These are phyloP conservation scores for Colletotrichum cuscutae DNA, from an alignment of 2,329 filamentous ascomycete genomes.

Conservation along the genomic window DNA sequence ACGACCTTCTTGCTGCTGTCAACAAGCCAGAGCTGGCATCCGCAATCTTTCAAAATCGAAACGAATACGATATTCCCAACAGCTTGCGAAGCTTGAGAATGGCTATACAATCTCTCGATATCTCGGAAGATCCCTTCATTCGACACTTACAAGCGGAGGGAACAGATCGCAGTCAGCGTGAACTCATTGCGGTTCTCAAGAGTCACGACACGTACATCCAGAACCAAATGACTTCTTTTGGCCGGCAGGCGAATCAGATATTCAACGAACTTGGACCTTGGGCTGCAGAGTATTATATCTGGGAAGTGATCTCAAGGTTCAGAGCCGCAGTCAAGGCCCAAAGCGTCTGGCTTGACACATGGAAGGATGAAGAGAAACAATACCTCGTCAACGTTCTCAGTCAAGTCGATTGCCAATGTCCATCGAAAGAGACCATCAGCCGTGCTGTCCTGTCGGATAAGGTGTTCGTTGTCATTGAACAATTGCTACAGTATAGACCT, in stretches of 20 bases:
- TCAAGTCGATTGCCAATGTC: slow-evolving; percentile 44
- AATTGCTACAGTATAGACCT: slow-evolving; percentile 57
- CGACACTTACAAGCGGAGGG: slow-evolving; percentile 54
- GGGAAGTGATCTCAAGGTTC: slow-evolving; percentile 54
- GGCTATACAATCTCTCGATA: slow-evolving; percentile 58
- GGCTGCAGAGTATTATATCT: slow-evolving; percentile 75
- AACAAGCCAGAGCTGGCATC: slow-evolving; percentile 69
- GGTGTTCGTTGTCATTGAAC: slow-evolving; percentile 60
- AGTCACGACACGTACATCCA: slow-evolving; percentile 62
- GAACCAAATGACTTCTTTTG: slow-evolving; percentile 66
- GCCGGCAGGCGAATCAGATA: slow-evolving; percentile 60
- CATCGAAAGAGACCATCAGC: slow-evolving; percentile 34
- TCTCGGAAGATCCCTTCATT: slow-evolving; percentile 71
- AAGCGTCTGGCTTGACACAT: slow-evolving; percentile 48
- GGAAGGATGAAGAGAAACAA: slow-evolving; percentile 60
- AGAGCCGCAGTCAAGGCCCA: slow-evolving; percentile 35
- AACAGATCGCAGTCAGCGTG: slow-evolving; percentile 51
- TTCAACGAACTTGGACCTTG: slow-evolving; percentile 71
- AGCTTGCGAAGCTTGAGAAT: slow-evolving; percentile 54
- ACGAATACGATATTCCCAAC: slow-evolving; percentile 41
- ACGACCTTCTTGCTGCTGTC: slow-evolving; percentile 75
- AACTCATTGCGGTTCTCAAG: slow-evolving; percentile 51
- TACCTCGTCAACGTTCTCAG: slow-evolving; percentile 64
- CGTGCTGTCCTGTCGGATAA: slow-evolving; percentile 65
- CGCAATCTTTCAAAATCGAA: slow-evolving; percentile 43